Base-by-base conservation (phyloP, 257 asterid genomes). In the Solanum clarkiae region DNA sequence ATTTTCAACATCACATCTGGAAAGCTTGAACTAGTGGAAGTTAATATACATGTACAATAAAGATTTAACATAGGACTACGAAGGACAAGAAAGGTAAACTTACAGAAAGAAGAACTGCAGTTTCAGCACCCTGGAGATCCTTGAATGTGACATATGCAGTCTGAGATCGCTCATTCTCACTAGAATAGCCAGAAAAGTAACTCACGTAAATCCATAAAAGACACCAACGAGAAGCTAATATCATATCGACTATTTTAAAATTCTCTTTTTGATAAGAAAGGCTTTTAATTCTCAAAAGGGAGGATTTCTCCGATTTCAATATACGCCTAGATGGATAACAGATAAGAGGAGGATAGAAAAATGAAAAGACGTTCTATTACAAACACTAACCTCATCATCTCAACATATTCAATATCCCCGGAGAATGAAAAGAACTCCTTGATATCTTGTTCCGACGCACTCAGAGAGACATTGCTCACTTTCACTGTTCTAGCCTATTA, bases 351-450 rank as follows among this genome's bases (percentile, higher is more conserved):
- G 22, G 36, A 75, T 24, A 79, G 82, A 44, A 18, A 7, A 82
- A 24, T 15, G 22, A 29, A 47, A 60, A 15, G 62, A 22, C 6
- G 15, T 81, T 44, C 22, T 42, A 24, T 22, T 59, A 82, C 57
- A 44, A 62, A 14, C 81, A 42, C 88, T 4, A 70, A 93, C 97
- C 97, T 91, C 80, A 89, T 90, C 89, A 92, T 84, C 82, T 93
- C 95, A 72, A 92, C 84, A 85, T 87, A 92, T 80, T 91, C 92
- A 77, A 93, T 93, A 11, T 87, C 92, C 59, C 97, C 97, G 7
- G 97, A 92, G 91, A 91, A 92, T 45, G 97, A 93, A 84, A 93
- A 93, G 92, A 93, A 93, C 89, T 92, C 97, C 90, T 88, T 91
- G 86, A 93, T 87, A 84, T 93, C 95, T 82, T 87, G 90, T 81